Percentiles rank a stretch among this genome's conserved stretches.
Conservation (phyloP, 2,329 filamentous ascomycete species). For the Fusarium siculi region DNA sequence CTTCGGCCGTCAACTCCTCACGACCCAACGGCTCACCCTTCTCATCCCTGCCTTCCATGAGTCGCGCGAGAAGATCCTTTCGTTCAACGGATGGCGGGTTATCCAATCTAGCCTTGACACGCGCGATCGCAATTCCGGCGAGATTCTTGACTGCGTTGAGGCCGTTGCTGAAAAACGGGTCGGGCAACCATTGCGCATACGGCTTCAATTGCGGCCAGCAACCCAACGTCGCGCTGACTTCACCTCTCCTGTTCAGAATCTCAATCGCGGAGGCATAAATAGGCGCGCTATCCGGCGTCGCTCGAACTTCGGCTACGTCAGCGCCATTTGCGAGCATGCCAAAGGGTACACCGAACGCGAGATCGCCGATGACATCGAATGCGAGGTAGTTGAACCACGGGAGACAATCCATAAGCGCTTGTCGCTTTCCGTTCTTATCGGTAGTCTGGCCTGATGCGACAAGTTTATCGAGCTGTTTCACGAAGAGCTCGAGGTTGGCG, state of each 20-base stretch:
- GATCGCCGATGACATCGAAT: conserved; percentile 60
- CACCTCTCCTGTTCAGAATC: conserved; percentile 87
- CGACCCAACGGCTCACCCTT: conserved; percentile 79
- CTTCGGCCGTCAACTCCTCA: conserved; percentile 87
- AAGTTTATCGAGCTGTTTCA: conserved; percentile 76
- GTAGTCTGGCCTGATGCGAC: conserved; percentile 57
- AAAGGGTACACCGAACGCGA: conserved; percentile 64
- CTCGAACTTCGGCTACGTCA: conserved; percentile 79
- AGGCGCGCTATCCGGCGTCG: conserved; percentile 67
- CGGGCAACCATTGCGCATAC: conserved; percentile 82
- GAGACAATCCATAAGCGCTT: conserved; percentile 76
- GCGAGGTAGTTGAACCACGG: conserved; percentile 75
- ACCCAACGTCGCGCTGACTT: conserved; percentile 84
- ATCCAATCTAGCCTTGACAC: conserved; percentile 79
- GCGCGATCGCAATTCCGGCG: conserved; percentile 86
- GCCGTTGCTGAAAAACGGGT: conserved; percentile 82
- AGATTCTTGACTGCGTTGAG: conserved; percentile 80
- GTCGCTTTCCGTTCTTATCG: conserved; percentile 67
- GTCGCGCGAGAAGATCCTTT: conserved; percentile 80
- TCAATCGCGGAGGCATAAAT: conserved; percentile 83
- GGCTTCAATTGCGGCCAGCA: conserved; percentile 79
- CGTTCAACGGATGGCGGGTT: conserved; percentile 73
- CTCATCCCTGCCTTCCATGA: conserved; percentile 89
- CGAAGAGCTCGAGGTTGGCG: conserved; percentile 78
- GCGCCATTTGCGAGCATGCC: conserved; percentile 79